Percentiles rank a stretch among this genome's conserved stretches.
Conservation (phyloP, 305 asterid species). For the Solanum chacoense region DNA sequence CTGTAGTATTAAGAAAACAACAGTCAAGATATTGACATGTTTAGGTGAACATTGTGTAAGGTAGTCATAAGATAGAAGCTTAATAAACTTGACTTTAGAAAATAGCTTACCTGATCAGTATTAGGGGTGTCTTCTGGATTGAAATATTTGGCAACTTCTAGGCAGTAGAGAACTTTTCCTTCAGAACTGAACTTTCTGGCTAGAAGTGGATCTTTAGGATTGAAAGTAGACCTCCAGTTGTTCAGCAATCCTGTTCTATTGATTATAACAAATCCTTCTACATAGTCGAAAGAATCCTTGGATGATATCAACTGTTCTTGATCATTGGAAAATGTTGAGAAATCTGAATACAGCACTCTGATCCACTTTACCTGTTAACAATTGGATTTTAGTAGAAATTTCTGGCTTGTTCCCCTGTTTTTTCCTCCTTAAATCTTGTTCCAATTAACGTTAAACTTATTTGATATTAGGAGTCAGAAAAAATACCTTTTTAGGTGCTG, state of each 20-base stretch:
- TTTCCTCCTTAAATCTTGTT: background rate
- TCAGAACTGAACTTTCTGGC: conserved; percentile 70
- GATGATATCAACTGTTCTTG: conserved; percentile 71
- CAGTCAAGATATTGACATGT: background rate
- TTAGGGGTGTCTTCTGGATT: conserved; percentile 32
- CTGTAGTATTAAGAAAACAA: conserved; percentile 24
- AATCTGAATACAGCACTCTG: conserved; percentile 73
- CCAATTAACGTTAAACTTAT: background rate
- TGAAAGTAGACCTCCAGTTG: conserved; percentile 85
- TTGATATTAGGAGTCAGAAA: background rate
- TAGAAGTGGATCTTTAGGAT: conserved; percentile 61
- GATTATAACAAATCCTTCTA: conserved; percentile 75
- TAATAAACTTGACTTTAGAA: background rate
- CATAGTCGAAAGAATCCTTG: conserved; percentile 47
- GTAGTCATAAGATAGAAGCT: background rate
- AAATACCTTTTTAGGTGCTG: conserved; percentile 68
- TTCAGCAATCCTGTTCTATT: conserved; percentile 70
- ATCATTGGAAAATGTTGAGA: conserved; percentile 49
- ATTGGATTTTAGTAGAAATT: background rate
- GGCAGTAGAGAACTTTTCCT: conserved; percentile 74
- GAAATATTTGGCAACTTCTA: conserved; percentile 80
- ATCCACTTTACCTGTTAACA: conserved; percentile 80
- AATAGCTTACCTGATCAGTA: conserved; percentile 36
- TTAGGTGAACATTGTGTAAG: background rate
- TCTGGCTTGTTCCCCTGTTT: background rate